Evolutionary conservation across 225 moss, liverwort and hornwort species (phyloP), one percentile per base, ranked within the genome.

Genomic region (Rhytidiadelphus loreus): DNA sequence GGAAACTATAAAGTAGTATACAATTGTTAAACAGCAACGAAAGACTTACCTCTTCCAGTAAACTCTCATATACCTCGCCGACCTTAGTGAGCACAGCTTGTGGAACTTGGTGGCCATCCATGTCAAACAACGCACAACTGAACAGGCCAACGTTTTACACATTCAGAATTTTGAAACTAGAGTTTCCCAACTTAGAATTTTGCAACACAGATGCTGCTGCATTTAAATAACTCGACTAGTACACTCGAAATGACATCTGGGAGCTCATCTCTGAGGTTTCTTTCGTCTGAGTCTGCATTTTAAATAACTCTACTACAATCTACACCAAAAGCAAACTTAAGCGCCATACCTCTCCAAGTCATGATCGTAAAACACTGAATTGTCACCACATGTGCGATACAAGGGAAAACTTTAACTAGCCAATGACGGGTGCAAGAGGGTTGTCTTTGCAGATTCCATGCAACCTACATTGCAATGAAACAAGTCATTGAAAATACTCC

Each of bases 91-190:
- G 97, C 90, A 99, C 84, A 87, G 93, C 92, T 91, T 95, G 99
- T 59, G 99, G 97, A 90, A 99, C 95, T 93, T 99, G 93, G 76
- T 93, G 93, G 17, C 99, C 99, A 50, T 99, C 99, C 96, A 97
- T 96, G 89, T 99, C 99, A 90, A 95, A 99, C 32, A 99, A 94
- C 37, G 97, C 99, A 88, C 97, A 99, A 90, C 98, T 98, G 93
- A 92, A 95, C 83, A 85, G 18, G 60, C 82, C 59, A 65, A 86
- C 10, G 85, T 25, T 52, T 11, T 41, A 35, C 53, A 85, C 19
- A 33, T 65, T 91, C 77, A 92, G 73, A 76, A 61, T n/a, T n/a
- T n/a, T n/a, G n/a, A n/a, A n/a, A n/a, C n/a, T n/a, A n/a, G n/a
- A n/a, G n/a, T n/a, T n/a, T n/a, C n/a, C n/a, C n/a, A n/a, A n/a